Conservation (phyloP, 2,329 filamentous ascomycete genomes). For the Penicillium sp. region DNA sequence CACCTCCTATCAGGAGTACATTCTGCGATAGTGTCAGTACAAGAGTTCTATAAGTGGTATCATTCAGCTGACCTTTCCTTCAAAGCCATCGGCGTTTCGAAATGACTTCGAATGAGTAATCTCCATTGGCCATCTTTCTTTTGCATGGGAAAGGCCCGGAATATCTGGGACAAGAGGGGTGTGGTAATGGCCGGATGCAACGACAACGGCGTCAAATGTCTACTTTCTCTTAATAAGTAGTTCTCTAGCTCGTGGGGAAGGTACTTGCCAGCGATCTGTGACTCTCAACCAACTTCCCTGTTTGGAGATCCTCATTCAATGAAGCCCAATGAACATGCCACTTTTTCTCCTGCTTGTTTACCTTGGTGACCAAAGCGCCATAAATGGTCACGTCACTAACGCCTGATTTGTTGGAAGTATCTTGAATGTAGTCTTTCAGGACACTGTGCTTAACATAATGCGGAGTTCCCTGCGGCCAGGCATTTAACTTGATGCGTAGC, state of each 20-base stretch:
- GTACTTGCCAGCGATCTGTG: slow-evolving; percentile 4
- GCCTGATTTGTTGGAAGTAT: slow-evolving; percentile 53
- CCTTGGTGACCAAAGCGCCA: slow-evolving; percentile 59
- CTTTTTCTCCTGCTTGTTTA: slow-evolving; percentile 46
- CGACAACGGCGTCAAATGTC: slow-evolving; percentile 52
- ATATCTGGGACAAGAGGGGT: slow-evolving; percentile 52
- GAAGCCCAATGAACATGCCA: slow-evolving; percentile 57
- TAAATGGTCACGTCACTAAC: slow-evolving; percentile 54
- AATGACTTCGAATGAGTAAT: slow-evolving; percentile 56
- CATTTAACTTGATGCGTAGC: slow-evolving; percentile 50
- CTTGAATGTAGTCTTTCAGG: slow-evolving; percentile 61
- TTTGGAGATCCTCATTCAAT: slow-evolving; percentile 27
- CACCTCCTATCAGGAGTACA: slow-evolving; percentile 57
- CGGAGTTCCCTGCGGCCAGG: slow-evolving; percentile 61
- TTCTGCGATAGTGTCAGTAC: slow-evolving; percentile 39
- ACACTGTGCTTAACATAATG: slow-evolving; percentile 59
- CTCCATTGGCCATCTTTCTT: slow-evolving; percentile 45
- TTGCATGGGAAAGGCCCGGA: slow-evolving; percentile 49
- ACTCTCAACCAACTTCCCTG: slow-evolving; percentile 3
- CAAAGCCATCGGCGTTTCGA: slow-evolving; percentile 46
- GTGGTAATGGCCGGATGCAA: slow-evolving; percentile 58
- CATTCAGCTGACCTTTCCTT: slow-evolving; percentile 50
- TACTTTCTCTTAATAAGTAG: slow-evolving; percentile 5
- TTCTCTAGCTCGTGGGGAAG: not conserved
- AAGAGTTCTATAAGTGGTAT: not conserved